Evolutionary conservation across 805 yeast species (phyloP).

Genomic region (Wickerhamomyces queroliae): DNA sequence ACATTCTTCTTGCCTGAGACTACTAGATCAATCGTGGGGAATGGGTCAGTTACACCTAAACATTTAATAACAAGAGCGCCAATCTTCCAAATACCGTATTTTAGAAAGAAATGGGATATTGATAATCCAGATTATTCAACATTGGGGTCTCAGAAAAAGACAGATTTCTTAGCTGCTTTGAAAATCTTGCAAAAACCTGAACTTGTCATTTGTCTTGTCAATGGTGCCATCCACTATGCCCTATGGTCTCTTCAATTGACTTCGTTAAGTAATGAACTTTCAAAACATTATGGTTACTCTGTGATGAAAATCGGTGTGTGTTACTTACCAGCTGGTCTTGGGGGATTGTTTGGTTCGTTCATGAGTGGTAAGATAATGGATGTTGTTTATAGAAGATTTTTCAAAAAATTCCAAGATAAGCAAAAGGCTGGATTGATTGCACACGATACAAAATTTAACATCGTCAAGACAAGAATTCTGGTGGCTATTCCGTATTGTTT

Average conservation of each 20-base stretch:
- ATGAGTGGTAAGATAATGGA: conserved; percentile 53
- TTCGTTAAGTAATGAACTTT: conserved; percentile 51
- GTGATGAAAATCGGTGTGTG: conserved; percentile 62
- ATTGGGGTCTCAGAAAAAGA: conserved; percentile 15
- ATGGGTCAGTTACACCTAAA: conserved; percentile 57
- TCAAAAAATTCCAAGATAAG: conserved; percentile 15
- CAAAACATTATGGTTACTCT: conserved; percentile 41
- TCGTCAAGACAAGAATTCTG: conserved; percentile 49
- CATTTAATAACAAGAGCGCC: conserved; percentile 38
- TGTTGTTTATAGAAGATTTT: conserved; percentile 37
- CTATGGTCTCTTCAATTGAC: conserved; percentile 69
- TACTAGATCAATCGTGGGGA: conserved; percentile 63
- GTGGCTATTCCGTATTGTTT: conserved; percentile 37
- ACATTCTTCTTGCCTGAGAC: conserved; percentile 65
- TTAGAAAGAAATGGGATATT: conserved; percentile 18
- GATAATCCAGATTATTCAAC: conserved; percentile 27
- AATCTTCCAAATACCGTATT: conserved; percentile 21
- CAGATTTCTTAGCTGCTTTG: conserved; percentile 33
- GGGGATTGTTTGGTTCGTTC: conserved; percentile 57
- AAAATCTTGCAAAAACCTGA: conserved; percentile 37
- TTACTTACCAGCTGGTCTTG: conserved; percentile 70
- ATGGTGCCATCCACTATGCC: conserved; percentile 59
- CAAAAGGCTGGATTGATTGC: conserved; percentile 16
- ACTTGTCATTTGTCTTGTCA: conserved; percentile 43
- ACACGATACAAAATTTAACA: conserved; percentile 36